Evolutionary conservation across 352 stramenopile genomes (phyloP), one percentile per base, ranked within the genome.

Genomic region (Pythium sp.): DNA sequence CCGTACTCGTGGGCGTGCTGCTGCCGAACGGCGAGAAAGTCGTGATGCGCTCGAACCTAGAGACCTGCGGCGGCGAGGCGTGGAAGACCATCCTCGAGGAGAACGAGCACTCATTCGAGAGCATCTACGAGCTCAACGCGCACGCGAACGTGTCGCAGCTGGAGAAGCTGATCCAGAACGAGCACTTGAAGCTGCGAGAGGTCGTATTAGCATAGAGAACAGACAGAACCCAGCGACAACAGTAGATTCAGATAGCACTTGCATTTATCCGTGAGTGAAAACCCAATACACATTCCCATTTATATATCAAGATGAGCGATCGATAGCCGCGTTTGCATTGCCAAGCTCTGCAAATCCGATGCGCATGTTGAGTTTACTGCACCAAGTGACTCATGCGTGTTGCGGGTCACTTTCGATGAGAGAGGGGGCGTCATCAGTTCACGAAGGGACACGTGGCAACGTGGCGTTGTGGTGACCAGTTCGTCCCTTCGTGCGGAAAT

Each of bases 31-130:
- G 97, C 62, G 92, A 94, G 71, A 95, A 97, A 68, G 87, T 97
- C 46, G 74, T 97, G 58, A 94, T 99, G 78, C 93, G 88, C 58
- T 98, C 90, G 30, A 89, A 92, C 67, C 87, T 98, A 67, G 84
- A 94, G 55, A 93, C 98, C 72, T 98, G 96, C 81, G 97, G 97
- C 64, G 94, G 95, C 64, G 88, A 97, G 58, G 90, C 86, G 32
- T 99, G 97, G 97, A 98, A 98, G 77, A 87, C 85, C 5, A 89
- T 95, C 70, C 69, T 98, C 34, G 82, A 94, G 43, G 82, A 93
- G 62, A 99, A 99, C 78, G 76, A 88, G 56, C 79, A 98, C 65
- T 98, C 93, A 36, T 99, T 99, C 79, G 95, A 99, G 78, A 90
- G 90, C 64, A 96, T 99, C 63, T 97, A 98, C 82, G 91, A 94